Conservation (phyloP, 106 monocot species). For the Allium cepa region DNA sequence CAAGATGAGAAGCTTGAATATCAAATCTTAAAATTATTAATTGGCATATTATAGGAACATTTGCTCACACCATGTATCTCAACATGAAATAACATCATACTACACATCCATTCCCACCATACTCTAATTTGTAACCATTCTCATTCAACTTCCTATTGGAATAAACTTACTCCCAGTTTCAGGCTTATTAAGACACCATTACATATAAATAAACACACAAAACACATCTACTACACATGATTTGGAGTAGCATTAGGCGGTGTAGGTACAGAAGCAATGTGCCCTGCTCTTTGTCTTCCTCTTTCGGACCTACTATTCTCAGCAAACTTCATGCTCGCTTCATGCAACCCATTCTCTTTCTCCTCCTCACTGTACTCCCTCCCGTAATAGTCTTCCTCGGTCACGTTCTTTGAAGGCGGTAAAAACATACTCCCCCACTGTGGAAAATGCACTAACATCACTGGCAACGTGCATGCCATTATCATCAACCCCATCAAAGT, state of each 20-base stretch:
- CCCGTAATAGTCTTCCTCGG: not conserved
- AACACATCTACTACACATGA: not conserved
- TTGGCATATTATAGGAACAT: too few relatives aligned
- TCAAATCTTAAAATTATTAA: too few relatives aligned
- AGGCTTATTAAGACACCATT: too few relatives aligned
- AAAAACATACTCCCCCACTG: conserved; percentile 4
- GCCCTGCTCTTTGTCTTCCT: not conserved
- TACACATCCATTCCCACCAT: too few relatives aligned
- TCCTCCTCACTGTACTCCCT: conserved; percentile 1
- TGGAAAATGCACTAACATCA: not conserved
- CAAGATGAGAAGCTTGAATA: too few relatives aligned
- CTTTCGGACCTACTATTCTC: conserved; percentile 3
- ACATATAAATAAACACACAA: not conserved
- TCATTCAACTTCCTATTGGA: too few relatives aligned
- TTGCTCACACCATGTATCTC: too few relatives aligned
- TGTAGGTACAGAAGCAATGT: not conserved
- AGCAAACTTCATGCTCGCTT: not conserved
- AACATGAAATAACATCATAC: too few relatives aligned
- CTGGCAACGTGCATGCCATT: not conserved
- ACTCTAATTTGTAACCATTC: too few relatives aligned
- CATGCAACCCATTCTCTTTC: not conserved
- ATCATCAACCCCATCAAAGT: conserved; percentile 3
- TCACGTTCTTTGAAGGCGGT: not conserved
- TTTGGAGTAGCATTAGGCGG: not conserved
- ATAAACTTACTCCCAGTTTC: too few relatives aligned